A percentile compares a stretch with the other conserved stretches of the same genome.
These are phyloP conservation scores for Camillea tinctor DNA, from an alignment of 2,329 filamentous ascomycete genomes.

Conservation along the genomic window DNA sequence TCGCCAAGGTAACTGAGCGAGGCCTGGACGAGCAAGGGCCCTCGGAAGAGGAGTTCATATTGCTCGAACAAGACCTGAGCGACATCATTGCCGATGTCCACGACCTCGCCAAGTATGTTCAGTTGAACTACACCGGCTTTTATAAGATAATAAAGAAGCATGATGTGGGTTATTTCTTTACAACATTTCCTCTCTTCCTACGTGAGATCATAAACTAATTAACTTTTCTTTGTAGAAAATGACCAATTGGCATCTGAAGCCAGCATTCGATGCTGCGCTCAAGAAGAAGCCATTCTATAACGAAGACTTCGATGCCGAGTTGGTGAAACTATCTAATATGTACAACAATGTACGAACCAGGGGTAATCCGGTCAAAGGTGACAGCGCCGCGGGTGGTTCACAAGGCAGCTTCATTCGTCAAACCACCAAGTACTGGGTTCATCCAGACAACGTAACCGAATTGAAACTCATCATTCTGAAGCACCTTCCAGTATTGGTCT, in stretches of 20 bases:
- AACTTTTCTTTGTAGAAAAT: slow-evolving; percentile 70
- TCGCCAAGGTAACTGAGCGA: slow-evolving; percentile 67
- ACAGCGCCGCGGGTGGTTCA: slow-evolving; percentile 83
- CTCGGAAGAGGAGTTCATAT: slow-evolving; percentile 87
- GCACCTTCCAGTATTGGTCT: slow-evolving; percentile 93
- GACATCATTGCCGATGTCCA: slow-evolving; percentile 99
- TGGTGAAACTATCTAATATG: slow-evolving; percentile 89
- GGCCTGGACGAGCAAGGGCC: slow-evolving; percentile 59
- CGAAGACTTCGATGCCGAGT: slow-evolving; percentile 95
- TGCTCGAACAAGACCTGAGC: slow-evolving; percentile 91
- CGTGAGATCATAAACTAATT: slow-evolving; percentile 14
- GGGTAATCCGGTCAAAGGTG: slow-evolving; percentile 88
- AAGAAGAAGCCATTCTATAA: slow-evolving; percentile 98
- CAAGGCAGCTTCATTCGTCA: slow-evolving; percentile 96
- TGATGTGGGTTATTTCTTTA: slow-evolving; percentile 60
- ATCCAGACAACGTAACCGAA: slow-evolving; percentile 97
- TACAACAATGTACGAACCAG: slow-evolving; percentile 94
- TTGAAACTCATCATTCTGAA: slow-evolving; percentile 97
- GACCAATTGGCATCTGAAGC: slow-evolving; percentile 88
- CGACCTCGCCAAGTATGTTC: slow-evolving; percentile 95
- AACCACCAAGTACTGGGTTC: slow-evolving; percentile 99
- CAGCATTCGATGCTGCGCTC: slow-evolving; percentile 91
- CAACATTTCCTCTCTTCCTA: neutral
- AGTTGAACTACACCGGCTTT: slow-evolving; percentile 97
- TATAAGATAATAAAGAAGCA: slow-evolving; percentile 99